Percentiles rank a stretch among this genome's conserved stretches.
phyloP scores from a whole-genome alignment of 257 asterid genomes.

The Nemophila menziesii region DNA sequence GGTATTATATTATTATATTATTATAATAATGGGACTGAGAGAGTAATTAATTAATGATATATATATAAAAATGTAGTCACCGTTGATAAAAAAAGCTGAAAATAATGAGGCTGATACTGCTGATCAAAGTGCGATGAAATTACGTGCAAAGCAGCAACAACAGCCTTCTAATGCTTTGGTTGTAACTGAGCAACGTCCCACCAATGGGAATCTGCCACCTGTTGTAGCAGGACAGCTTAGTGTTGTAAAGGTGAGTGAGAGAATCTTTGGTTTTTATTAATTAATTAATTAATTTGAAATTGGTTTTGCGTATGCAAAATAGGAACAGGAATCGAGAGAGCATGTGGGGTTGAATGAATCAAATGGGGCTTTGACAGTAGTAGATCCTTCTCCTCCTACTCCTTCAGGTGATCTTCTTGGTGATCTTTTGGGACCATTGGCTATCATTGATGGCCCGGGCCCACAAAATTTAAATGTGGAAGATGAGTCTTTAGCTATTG shows the following conservation, averaged over 20 bases:
- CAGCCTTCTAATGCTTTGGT: slow-evolving; percentile 80
- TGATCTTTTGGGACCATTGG: slow-evolving; percentile 72
- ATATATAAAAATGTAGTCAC: slow-evolving; percentile 57
- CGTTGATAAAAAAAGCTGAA: slow-evolving; percentile 76
- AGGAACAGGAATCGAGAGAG: slow-evolving; percentile 44
- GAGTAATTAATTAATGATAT: no score
- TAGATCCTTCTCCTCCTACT: slow-evolving; percentile 64
- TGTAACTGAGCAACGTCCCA: slow-evolving; percentile 59
- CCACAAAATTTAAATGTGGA: no score
- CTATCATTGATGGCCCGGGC: slow-evolving; percentile 72
- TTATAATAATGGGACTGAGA: no score
- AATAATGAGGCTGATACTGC: slow-evolving; percentile 90
- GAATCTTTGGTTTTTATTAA: no score
- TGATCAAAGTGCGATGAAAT: slow-evolving; percentile 88
- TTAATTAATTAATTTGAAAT: no score
- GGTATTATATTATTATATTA: slow-evolving; percentile 31
- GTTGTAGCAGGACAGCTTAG: no score
- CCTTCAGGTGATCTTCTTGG: slow-evolving; percentile 80
- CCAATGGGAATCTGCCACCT: slow-evolving; percentile 57
- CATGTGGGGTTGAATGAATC: slow-evolving; percentile 38
- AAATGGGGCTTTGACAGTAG: slow-evolving; percentile 64
- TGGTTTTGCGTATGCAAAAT: slow-evolving; percentile 18
- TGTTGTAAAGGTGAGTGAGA: slow-evolving; percentile 75
- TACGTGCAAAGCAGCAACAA: slow-evolving; percentile 90
- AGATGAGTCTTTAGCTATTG: slow-evolving; percentile 69